Evolutionary conservation across 768 basidiomycete genomes (phyloP), one percentile per base, ranked within the genome.

Genomic region (Rhizopogon vinicolor): DNA sequence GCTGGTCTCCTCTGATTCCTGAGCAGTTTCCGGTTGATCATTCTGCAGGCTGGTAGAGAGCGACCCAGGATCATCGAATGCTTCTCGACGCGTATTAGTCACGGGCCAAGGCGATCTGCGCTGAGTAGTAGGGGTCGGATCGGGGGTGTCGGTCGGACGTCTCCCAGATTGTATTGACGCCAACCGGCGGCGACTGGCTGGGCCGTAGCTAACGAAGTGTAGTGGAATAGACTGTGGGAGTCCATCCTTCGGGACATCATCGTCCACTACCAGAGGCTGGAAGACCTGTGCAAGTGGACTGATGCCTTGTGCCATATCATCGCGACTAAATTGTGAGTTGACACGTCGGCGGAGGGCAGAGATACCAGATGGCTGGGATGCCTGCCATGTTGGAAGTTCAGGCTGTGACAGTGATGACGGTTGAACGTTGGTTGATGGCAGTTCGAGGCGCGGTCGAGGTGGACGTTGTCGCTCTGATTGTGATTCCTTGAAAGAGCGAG

Each of bases 201-300:
- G 71, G 0, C 76, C 78, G 45, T 76, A 75, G 58, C 75, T 74
- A 41, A 74, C 53, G 9, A 58, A 42, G 0, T 61, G 62, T 7
- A 57, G 61, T 5, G 61, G 51, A 40, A 63, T 50, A 4, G 62
- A 52, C 14, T 58, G 62, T 9, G 54, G 33, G 8, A 50, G 55
- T 13, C 74, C 70, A 54, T 75, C 73, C 43, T 70, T 65, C 1
- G 64, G 63, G 7, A 72, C 69, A 18, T 75, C 69, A 1, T 82
- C 80, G 50, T 84, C 81, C 14, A 87, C 71, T 6, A 83, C 52
- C 18, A 91, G 58, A 12, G 89, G 87, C 53, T 86, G 86, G 65
- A 81, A 92, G 13, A 89, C 74, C 64, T 89, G 87, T 2, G 87
- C 87, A 3, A 92, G 75, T 14, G 91, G 89, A 63, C 86, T 87